A percentile compares a stretch with the other conserved stretches of the same genome.
Conservation (phyloP, 495 filamentous ascomycete genomes). For the Pyrenula aspistea region DNA sequence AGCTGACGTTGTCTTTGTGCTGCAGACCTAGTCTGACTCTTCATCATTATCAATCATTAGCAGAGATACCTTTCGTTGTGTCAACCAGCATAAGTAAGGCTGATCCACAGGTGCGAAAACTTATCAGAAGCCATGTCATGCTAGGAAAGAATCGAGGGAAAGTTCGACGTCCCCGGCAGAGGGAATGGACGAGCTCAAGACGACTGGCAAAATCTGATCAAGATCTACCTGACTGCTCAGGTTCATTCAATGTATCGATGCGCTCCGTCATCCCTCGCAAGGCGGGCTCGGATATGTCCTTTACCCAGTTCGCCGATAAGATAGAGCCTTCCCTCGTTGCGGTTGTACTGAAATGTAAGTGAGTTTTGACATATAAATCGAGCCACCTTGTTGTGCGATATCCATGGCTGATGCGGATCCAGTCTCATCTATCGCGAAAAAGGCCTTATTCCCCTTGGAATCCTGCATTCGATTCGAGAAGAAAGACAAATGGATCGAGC, state of each 20-base stretch:
- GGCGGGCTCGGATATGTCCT: constrained; percentile 12
- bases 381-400: too few species aligned
- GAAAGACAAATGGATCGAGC: constrained; percentile 18
- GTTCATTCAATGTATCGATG: not conserved
- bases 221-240: not conserved
- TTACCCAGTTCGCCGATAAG: constrained; percentile 16
- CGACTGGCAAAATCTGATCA: not conserved
- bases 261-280: constrained; percentile 3
- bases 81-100: constrained; percentile 16
- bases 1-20: too few species aligned
- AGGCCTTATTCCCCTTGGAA: constrained; percentile 23
- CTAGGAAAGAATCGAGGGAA: constrained; percentile 28
- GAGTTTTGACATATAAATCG: too few species aligned
- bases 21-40: too few species aligned
- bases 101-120: constrained; percentile 20
- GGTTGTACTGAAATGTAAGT: constrained; percentile 12
- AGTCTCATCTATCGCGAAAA: constrained; percentile 29
- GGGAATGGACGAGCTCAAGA: not conserved
- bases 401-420: too few species aligned
- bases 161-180: not conserved
- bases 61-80: constrained; percentile 13
- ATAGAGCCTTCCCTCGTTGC: constrained; percentile 12
- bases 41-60: constrained; percentile 4
- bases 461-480: constrained; percentile 22
- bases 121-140: constrained; percentile 38